Percentiles rank a stretch among this genome's conserved stretches.
Conservation (phyloP, 116 monocot species). For the Thalassia testudinum region DNA sequence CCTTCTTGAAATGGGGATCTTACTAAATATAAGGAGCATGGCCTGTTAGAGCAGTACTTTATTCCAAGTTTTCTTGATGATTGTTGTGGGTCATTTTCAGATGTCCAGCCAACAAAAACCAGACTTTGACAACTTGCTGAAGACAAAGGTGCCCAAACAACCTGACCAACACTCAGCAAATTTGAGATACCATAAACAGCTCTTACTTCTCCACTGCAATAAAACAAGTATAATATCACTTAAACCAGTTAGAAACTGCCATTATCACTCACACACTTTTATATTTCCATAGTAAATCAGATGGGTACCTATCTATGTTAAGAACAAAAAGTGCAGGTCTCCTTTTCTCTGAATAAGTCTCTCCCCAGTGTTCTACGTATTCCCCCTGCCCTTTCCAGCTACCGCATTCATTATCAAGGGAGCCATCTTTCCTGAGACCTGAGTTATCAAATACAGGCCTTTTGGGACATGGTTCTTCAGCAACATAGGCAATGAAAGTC, state of each 20-base stretch:
- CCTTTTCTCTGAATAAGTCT: conserved; percentile 81
- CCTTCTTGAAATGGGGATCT: conserved; percentile 28
- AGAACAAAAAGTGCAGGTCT: conserved; percentile 69
- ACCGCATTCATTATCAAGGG: conserved; percentile 44
- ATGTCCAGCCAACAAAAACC: conserved; percentile 91
- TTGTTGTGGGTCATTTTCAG: conserved; percentile 40
- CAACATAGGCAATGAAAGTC: conserved; percentile 75
- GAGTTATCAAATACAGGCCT: conserved; percentile 56
- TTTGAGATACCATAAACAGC: conserved; percentile 53
- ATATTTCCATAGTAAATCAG: not conserved
- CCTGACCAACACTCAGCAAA: conserved; percentile 75
- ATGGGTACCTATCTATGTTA: conserved; percentile 35
- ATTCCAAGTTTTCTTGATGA: conserved; percentile 82
- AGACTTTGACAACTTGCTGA: conserved; percentile 21
- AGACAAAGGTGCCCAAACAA: conserved; percentile 77
- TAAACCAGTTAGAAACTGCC: not conserved
- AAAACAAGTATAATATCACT: not conserved
- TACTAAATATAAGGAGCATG: conserved; percentile 68
- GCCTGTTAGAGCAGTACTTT: conserved; percentile 89
- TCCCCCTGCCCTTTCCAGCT: conserved; percentile 94
- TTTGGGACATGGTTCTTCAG: conserved; percentile 58
- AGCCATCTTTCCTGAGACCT: conserved; percentile 55
- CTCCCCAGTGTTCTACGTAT: conserved; percentile 96
- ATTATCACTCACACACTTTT: not conserved
- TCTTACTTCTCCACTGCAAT: conserved; percentile 67